Evolutionary conservation across 2,329 filamentous ascomycete species (phyloP), one percentile per base, ranked within the genome.

Genomic region (Aureobasidium vineae): DNA sequence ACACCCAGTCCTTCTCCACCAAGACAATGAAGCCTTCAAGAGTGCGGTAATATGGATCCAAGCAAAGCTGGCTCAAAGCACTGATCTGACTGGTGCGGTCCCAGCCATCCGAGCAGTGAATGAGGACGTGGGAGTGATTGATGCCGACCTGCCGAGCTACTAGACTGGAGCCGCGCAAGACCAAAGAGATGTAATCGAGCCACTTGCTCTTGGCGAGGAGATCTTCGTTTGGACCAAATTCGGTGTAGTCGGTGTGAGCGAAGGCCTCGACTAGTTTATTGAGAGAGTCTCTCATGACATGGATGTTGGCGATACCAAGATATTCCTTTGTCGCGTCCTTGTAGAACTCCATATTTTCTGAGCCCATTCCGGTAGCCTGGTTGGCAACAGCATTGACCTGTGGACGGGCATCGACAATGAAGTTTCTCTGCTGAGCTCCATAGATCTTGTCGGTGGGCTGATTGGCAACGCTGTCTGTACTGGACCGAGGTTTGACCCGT

Each of bases 51-150:
- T 96, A 97, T 0, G 95, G 95, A 74, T 99, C 95, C 10, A 99
- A 84, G 81, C 97, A 94, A 45, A 99, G 84, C 78, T 99, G 93
- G 66, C 92, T 89, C 66, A 99, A 80, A 5, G 93, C 92, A 73
- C 93, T 96, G 61, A 99, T 84, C 79, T 99, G 95, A 73, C 92
- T 94, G 8, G 95, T 99, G 60, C 95, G 89, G 78, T 99, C 95
- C 95, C 95, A 99, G 4, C 95, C 95, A 77, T 99, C 95, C 2
- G 95, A 98, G 78, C 95, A 99, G 78, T 99, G 95, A 57, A 99
- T 97, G 53, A 99, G 81, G 13, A 96, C 94, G 75, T 99, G 92
- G 1, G 93, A 97, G 74, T 97, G 94, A 70, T 92, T 90, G 67
- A 98, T 88, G 36, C 92, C 95, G 40, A 99, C 88, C 72, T 95